Evolutionary conservation across 345 rosid species (phyloP).

Genomic region (Turritis glabra): DNA sequence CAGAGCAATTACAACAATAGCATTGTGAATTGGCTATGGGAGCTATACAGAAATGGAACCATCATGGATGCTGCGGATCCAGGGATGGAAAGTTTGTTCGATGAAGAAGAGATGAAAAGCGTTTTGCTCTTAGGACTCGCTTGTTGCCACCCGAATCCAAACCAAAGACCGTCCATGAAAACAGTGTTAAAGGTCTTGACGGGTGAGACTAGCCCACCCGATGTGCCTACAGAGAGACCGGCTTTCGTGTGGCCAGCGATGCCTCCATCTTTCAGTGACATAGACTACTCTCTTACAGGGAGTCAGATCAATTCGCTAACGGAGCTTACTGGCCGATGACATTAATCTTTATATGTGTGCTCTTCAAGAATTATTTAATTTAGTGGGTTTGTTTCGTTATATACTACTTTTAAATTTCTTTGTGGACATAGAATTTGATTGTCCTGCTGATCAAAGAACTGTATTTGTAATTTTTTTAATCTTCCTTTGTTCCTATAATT

Average conservation of each 20-base stretch:
- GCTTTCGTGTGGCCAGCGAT: conserved; percentile 71
- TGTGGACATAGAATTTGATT: not conserved
- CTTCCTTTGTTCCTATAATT: not conserved
- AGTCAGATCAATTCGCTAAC: conserved; percentile 41
- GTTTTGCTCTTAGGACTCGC: conserved; percentile 65
- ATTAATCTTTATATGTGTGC: not conserved
- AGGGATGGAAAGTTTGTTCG: conserved; percentile 44
- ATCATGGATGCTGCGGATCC: conserved; percentile 59
- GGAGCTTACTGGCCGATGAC: conserved; percentile 49
- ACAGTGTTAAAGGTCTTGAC: conserved; percentile 61
- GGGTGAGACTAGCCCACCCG: conserved; percentile 56
- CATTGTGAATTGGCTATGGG: conserved; percentile 77
- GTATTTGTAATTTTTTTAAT: not conserved
- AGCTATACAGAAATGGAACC: conserved; percentile 46
- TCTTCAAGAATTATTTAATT: not conserved
- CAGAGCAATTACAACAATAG: conserved; percentile 43
- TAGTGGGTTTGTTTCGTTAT: not conserved
- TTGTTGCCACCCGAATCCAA: conserved; percentile 80
- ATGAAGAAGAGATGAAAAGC: conserved; percentile 44
- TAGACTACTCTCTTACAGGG: conserved; percentile 42
- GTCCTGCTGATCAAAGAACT: not conserved
- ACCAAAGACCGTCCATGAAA: conserved; percentile 69
- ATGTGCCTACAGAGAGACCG: conserved; percentile 61
- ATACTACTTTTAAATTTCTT: not conserved
- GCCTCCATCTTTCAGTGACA: conserved; percentile 58